Conservation (phyloP, 1,139 yeast genomes). For the Debaryomyces sp. region DNA sequence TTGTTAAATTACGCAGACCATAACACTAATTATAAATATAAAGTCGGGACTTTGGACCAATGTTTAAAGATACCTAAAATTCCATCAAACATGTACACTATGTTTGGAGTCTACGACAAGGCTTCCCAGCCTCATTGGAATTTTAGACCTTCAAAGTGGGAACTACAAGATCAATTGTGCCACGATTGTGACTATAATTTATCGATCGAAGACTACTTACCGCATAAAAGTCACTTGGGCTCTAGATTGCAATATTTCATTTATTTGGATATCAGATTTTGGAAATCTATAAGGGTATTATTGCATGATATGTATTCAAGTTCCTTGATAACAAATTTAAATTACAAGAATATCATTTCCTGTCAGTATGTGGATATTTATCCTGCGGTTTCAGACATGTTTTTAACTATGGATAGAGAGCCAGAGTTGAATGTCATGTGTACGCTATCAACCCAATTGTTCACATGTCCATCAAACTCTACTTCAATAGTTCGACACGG, state of each 20-base stretch:
- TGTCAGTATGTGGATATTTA: slow-evolving; percentile 84
- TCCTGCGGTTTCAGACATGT: slow-evolving; percentile 76
- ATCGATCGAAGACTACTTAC: slow-evolving; percentile 28
- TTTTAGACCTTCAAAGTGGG: slow-evolving; percentile 43
- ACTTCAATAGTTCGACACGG: slow-evolving; percentile 69
- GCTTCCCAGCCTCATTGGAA: slow-evolving; percentile 36
- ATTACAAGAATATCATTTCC: slow-evolving; percentile 62
- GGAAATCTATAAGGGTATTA: slow-evolving; percentile 64
- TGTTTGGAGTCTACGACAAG: slow-evolving; percentile 6
- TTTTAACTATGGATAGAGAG: slow-evolving; percentile 71
- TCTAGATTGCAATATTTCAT: slow-evolving; percentile 80
- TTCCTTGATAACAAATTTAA: slow-evolving; percentile 66
- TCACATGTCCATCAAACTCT: slow-evolving; percentile 82
- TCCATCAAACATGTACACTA: slow-evolving; percentile 15
- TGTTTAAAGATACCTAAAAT: slow-evolving; percentile 39
- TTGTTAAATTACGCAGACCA: slow-evolving; percentile 18
- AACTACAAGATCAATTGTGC: slow-evolving; percentile 43
- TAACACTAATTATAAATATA: slow-evolving; percentile 22
- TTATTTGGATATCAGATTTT: slow-evolving; percentile 69
- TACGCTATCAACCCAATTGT: slow-evolving; percentile 79
- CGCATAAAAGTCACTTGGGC: slow-evolving; percentile 46
- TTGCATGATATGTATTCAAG: slow-evolving; percentile 73
- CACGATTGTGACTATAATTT: slow-evolving; percentile 49
- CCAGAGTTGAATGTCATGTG: slow-evolving; percentile 81
- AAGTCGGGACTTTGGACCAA: slow-evolving; percentile 36